A percentile compares a stretch with the other conserved stretches of the same genome.
Conservation (phyloP, 805 yeast species). For the Grigorovia humatica region DNA sequence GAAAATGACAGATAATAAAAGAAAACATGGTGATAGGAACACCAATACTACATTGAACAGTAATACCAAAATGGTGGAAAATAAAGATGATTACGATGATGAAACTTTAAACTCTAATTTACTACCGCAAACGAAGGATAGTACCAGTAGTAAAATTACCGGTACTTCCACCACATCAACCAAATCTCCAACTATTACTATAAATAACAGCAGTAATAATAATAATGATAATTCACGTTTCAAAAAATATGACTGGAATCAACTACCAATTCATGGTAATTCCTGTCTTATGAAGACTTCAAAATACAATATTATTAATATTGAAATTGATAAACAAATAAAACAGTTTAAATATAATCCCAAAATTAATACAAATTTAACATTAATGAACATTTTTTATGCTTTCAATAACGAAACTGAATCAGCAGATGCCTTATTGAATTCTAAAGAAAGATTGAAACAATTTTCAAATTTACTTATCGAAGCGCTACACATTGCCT, state of each 20-base stretch:
- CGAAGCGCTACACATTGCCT: slow-evolving; percentile 6
- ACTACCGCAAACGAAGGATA: background rate
- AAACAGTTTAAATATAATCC: slow-evolving; percentile 20
- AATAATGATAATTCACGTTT: background rate
- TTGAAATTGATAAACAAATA: slow-evolving; percentile 17
- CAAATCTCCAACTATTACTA: background rate
- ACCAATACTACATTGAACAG: background rate
- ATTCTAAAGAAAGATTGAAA: slow-evolving; percentile 15
- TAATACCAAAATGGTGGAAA: too few relatives aligned
- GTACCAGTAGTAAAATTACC: background rate
- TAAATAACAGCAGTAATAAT: background rate
- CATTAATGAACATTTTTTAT: slow-evolving; percentile 18
- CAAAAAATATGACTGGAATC: slow-evolving; percentile 18
- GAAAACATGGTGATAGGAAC: background rate
- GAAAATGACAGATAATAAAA: background rate
- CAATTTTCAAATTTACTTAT: slow-evolving; percentile 16
- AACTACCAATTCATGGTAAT: slow-evolving; percentile 14
- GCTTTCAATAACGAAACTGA: slow-evolving; percentile 18
- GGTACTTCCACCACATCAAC: background rate
- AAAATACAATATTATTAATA: slow-evolving; percentile 13
- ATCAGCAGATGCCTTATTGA: slow-evolving; percentile 12
- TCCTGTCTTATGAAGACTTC: slow-evolving; percentile 10
- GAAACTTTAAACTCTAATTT: background rate
- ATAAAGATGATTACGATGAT: background rate
- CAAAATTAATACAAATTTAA: slow-evolving; percentile 16